Percentiles rank a stretch among this genome's conserved stretches.
These are phyloP conservation scores for Phytophthora constricta DNA, from an alignment of 352 stramenopile species.

Conservation along the genomic window DNA sequence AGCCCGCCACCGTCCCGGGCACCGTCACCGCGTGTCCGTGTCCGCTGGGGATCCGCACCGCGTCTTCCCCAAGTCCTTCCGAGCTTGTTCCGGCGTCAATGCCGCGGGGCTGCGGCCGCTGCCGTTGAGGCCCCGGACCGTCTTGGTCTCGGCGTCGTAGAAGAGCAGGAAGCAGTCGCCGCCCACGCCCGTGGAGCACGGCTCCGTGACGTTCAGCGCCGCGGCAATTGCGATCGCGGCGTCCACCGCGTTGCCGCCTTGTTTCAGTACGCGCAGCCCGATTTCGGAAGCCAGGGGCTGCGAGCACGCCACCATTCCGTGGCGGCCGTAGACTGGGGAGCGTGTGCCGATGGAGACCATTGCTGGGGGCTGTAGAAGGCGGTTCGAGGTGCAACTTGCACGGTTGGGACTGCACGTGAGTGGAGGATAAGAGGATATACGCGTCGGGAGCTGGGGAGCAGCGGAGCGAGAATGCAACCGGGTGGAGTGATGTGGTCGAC, in stretches of 20 bases:
- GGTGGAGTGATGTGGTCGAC: background rate
- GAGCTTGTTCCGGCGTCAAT: conserved; percentile 83
- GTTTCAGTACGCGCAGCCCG: conserved; percentile 89
- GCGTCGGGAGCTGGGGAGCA: background rate
- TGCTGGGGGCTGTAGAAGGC: background rate
- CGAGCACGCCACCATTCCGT: conserved; percentile 94
- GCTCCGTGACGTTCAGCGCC: conserved; percentile 69
- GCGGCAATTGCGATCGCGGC: conserved; percentile 75
- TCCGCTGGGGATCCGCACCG: conserved; percentile 45
- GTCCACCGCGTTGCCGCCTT: conserved; percentile 95
- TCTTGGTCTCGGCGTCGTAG: conserved; percentile 88
- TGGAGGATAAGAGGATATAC: background rate
- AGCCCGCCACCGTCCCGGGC: conserved; percentile 93
- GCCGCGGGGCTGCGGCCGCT: conserved; percentile 85
- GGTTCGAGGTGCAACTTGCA: conserved; percentile 2
- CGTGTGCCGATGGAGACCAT: conserved; percentile 72
- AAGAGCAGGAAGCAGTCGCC: conserved; percentile 97
- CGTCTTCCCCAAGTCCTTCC: conserved; percentile 48
- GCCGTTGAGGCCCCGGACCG: conserved; percentile 93
- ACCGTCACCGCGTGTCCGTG: conserved; percentile 85
- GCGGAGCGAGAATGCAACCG: background rate
- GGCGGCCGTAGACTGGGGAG: conserved; percentile 88
- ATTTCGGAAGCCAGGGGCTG: conserved; percentile 95
- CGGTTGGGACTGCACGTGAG: conserved; percentile 9
- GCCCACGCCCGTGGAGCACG: conserved; percentile 81